A percentile compares a stretch with the other conserved stretches of the same genome.
Conservation (phyloP, 2,329 filamentous ascomycete genomes). For the Ophiostoma fasciatum region DNA sequence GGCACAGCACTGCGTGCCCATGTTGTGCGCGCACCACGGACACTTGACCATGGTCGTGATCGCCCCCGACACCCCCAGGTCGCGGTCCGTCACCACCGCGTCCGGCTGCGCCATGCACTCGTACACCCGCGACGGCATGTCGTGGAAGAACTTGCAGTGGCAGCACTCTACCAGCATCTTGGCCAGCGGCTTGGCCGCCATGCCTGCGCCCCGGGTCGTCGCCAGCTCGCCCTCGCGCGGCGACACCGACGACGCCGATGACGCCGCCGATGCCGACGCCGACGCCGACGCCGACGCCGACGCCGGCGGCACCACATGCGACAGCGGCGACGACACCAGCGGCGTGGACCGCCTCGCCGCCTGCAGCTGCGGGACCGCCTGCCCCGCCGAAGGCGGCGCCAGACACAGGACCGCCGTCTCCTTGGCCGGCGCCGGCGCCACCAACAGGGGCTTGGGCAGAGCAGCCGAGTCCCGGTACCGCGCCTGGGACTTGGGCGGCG, state of each 20-base stretch:
- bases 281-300: not conserved
- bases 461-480: not conserved
- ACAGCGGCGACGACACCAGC: conserved; percentile 10
- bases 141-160: conserved; percentile 47
- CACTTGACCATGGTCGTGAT: conserved; percentile 50
- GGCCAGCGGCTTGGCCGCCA: conserved; percentile 22
- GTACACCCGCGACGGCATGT: conserved; percentile 49
- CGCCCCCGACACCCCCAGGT: conserved; percentile 37
- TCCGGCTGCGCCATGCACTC: conserved; percentile 49
- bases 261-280: not conserved
- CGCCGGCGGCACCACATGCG: conserved; percentile 9
- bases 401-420: too few species aligned
- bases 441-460: not conserved
- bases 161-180: conserved; percentile 55
- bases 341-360: conserved; percentile 21
- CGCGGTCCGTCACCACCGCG: conserved; percentile 34
- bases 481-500: conserved; percentile 15
- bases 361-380: too few species aligned
- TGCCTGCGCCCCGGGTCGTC: too few species aligned
- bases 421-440: not conserved
- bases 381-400: too few species aligned
- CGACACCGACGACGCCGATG: conserved; percentile 3
- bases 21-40: conserved; percentile 58
- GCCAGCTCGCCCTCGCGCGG: too few species aligned
- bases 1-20: conserved; percentile 54